phyloP scores from a whole-genome alignment of 2,329 filamentous ascomycete species.

The Scopulariopsis brevicaulis region DNA sequence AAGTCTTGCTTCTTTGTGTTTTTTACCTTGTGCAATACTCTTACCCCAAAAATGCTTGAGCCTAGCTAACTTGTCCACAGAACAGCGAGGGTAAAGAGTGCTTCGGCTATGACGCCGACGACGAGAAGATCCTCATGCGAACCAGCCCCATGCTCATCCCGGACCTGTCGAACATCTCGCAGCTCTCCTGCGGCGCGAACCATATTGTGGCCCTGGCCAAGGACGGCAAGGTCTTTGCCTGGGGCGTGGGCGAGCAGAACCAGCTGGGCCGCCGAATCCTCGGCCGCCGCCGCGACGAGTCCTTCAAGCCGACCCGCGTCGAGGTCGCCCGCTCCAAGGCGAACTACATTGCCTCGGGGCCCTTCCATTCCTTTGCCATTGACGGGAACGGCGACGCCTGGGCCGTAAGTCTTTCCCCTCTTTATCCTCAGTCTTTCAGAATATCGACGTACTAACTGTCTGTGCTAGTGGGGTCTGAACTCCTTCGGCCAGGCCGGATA shows the following conservation, averaged over 20 bases:
- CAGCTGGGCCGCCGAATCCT: slow-evolving; percentile 50
- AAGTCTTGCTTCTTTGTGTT: background rate
- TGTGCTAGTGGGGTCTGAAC: slow-evolving; percentile 74
- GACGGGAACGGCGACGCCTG: slow-evolving; percentile 43
- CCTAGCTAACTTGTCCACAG: slow-evolving; percentile 10
- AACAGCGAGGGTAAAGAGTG: slow-evolving; percentile 40
- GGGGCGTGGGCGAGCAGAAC: slow-evolving; percentile 62
- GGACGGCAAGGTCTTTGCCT: slow-evolving; percentile 54
- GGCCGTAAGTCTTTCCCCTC: slow-evolving; percentile 40
- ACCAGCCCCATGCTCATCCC: slow-evolving; percentile 41
- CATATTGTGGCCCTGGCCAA: slow-evolving; percentile 58
- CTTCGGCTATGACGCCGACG: slow-evolving; percentile 1
- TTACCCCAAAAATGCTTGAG: background rate
- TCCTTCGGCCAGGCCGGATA: slow-evolving; percentile 64
- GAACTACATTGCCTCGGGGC: slow-evolving; percentile 49
- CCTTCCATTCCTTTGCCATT: slow-evolving; percentile 55
- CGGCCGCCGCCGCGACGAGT: slow-evolving; percentile 29
- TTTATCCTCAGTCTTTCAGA: slow-evolving; percentile 25
- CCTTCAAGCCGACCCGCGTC: slow-evolving; percentile 28
- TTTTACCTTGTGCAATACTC: background rate
- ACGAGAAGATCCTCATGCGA: slow-evolving; percentile 35
- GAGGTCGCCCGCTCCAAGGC: slow-evolving; percentile 47
- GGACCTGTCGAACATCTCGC: slow-evolving; percentile 52
- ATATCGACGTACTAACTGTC: slow-evolving; percentile 31
- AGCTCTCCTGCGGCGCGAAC: slow-evolving; percentile 57